Base-by-base conservation (phyloP, 83 land plant species). In the Isoetes engelmannii region DNA sequence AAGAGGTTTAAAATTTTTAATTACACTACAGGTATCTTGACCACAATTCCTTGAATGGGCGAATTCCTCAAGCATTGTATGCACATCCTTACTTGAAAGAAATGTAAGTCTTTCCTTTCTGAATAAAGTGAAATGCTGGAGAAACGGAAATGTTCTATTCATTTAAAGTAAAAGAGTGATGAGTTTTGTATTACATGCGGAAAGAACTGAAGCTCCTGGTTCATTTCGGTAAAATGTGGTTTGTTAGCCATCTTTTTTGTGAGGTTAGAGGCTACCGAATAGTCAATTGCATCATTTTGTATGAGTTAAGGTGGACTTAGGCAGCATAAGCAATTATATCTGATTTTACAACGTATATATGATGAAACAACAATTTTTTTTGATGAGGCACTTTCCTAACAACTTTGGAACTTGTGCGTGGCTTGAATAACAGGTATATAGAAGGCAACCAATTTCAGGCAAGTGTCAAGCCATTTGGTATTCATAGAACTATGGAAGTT, bases 21-120 rank as follows among this genome's bases (percentile, higher is more conserved):
- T 19, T 53, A 58, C 1, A 4, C 6, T 4, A 20, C 84, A 88
- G 92, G 85, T 88, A 88, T 65, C 70, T 88, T 63, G 92, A 88
- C 69, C 84, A 84, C 65, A 88, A 88, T 65, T 68, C 73, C 21
- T 80, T 88, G 45, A 56, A 83, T 28, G 92, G 92, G 45, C 76
- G 84, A 61, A 79, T 88, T 57, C 80, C 89, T 8, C 79, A 81
- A 69, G 79, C 80, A 12, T 82, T 88, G 47, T 88, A 88, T 65
- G 80, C 80, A 46, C 89, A 88, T 71, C 89, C 87, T n/a, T 77
- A 79, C 49, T 78, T 88, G 76, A 88, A 88, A 70, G 92, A 85
- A 72, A 60, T 88, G 92, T 88, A 63, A 79, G 84, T 65, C 50
- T 42, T 18, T 9, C 18, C 28, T 59, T 59, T 37, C 62, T 48